Conservation (phyloP, 1,139 yeast species). For the Sugiyamaella novakii region DNA sequence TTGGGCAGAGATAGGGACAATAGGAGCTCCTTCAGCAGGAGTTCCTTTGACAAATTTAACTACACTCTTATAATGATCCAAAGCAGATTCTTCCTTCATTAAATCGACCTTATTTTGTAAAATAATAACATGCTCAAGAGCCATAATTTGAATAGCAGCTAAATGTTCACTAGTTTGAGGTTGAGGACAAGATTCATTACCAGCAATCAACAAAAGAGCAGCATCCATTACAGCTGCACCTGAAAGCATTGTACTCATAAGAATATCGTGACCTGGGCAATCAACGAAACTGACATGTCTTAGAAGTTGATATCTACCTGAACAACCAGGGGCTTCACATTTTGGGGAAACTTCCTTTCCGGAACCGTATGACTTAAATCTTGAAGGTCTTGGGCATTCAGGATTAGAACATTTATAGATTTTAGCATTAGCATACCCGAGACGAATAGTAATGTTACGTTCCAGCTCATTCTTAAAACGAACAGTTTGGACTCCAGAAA, state of each 20-base stretch:
- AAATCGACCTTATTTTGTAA: conserved; percentile 97
- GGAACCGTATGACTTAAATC: conserved; percentile 91
- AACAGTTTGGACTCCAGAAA: conserved; percentile 98
- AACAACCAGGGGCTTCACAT: conserved; percentile 76
- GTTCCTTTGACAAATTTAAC: conserved; percentile 94
- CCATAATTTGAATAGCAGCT: conserved; percentile 99
- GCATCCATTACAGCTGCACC: conserved; percentile 99
- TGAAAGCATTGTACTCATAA: conserved; percentile 99
- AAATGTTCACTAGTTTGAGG: conserved; percentile 99
- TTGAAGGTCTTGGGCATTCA: conserved; percentile 89
- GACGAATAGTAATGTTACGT: conserved; percentile 97
- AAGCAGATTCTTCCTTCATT: conserved; percentile 95
- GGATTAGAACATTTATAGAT: conserved; percentile 90
- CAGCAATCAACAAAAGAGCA: conserved; percentile 92
- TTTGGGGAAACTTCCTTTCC: conserved; percentile 94
- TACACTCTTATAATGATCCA: conserved; percentile 93
- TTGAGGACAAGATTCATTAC: conserved; percentile 99
- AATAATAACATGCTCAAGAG: conserved; percentile 92
- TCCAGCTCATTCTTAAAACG: conserved; percentile 98
- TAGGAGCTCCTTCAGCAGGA: conserved; percentile 98
- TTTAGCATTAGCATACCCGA: conserved; percentile 98
- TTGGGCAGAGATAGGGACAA: conserved; percentile 98
- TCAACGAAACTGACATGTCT: conserved; percentile 99
- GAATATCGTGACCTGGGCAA: conserved; percentile 99
- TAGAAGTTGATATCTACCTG: conserved; percentile 81